These are phyloP conservation scores for Boechera retrofracta DNA, from an alignment of 345 rosid species.

Conservation along the genomic window DNA sequence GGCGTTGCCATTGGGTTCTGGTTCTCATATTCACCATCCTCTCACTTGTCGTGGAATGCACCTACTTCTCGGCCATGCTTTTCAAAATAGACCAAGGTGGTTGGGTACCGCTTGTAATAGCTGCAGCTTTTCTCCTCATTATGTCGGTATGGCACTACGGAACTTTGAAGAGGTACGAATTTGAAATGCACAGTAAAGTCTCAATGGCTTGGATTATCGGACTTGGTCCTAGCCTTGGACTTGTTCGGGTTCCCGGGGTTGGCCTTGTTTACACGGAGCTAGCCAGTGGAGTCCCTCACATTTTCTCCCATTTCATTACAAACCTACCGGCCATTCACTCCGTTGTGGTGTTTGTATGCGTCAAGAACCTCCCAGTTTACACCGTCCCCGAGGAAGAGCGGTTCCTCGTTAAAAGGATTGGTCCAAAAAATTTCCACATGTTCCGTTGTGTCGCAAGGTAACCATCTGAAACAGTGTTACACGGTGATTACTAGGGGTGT, in stretches of 20 bases:
- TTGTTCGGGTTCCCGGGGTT: slow-evolving; percentile 78
- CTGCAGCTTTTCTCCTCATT: slow-evolving; percentile 70
- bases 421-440: slow-evolving; percentile 81
- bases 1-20: slow-evolving; percentile 70
- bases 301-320: slow-evolving; percentile 78
- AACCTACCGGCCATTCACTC: slow-evolving; percentile 82
- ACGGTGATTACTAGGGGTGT: neutral
- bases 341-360: slow-evolving; percentile 76
- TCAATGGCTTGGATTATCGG: slow-evolving; percentile 59
- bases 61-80: slow-evolving; percentile 77
- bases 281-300: slow-evolving; percentile 79
- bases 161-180: slow-evolving; percentile 77
- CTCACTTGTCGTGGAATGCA: slow-evolving; percentile 77
- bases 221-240: slow-evolving; percentile 64
- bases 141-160: slow-evolving; percentile 96
- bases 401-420: slow-evolving; percentile 78
- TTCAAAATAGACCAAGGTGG: slow-evolving; percentile 82
- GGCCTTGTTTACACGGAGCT: slow-evolving; percentile 89
- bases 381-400: slow-evolving; percentile 80
- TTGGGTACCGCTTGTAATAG: slow-evolving; percentile 91
- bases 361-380: slow-evolving; percentile 79
- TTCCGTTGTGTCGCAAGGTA: slow-evolving; percentile 74
- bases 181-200: slow-evolving; percentile 71
- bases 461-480: slow-evolving; percentile 2
- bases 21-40: slow-evolving; percentile 67